Conservation (phyloP, 2,329 filamentous ascomycete species). For the Fusarium circinatum region DNA sequence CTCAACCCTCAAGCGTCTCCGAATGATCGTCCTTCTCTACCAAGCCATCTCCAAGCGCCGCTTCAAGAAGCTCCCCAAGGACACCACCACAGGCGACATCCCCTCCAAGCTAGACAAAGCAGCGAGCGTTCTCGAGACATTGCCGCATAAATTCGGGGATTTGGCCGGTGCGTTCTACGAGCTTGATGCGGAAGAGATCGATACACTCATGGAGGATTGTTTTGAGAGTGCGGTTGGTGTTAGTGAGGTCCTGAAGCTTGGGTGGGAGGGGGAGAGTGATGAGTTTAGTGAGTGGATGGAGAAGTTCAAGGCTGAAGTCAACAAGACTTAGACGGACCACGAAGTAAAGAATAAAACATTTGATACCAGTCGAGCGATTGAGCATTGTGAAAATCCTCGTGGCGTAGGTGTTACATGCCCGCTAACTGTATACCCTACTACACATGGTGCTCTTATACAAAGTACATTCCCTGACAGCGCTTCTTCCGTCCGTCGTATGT, state of each 20-base stretch:
- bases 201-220: conserved; percentile 67
- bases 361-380: conserved; percentile 39
- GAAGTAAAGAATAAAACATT: neutral
- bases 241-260: conserved; percentile 64
- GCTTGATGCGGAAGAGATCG: conserved; percentile 68
- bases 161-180: conserved; percentile 79
- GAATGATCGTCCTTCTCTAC: conserved; percentile 75
- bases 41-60: conserved; percentile 76
- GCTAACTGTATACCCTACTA: conserved; percentile 17
- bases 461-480: conserved; percentile 28
- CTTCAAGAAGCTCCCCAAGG: conserved; percentile 66
- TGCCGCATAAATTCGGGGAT: conserved; percentile 77
- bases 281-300: conserved; percentile 83
- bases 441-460: conserved; percentile 39
- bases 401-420: conserved; percentile 24
- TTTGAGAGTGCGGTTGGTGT: conserved; percentile 68
- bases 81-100: conserved; percentile 45
- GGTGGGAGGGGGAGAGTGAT: conserved; percentile 74
- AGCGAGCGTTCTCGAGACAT: conserved; percentile 63
- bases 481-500: conserved; percentile 1
- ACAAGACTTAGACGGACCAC: conserved; percentile 47
- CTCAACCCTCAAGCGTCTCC: conserved; percentile 70
- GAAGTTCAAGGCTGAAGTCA: conserved; percentile 64
- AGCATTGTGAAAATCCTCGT: neutral
- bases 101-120: conserved; percentile 64